These are phyloP conservation scores for Plenodomus biglobosus DNA, from an alignment of 2,329 filamentous ascomycete genomes.

Conservation along the genomic window DNA sequence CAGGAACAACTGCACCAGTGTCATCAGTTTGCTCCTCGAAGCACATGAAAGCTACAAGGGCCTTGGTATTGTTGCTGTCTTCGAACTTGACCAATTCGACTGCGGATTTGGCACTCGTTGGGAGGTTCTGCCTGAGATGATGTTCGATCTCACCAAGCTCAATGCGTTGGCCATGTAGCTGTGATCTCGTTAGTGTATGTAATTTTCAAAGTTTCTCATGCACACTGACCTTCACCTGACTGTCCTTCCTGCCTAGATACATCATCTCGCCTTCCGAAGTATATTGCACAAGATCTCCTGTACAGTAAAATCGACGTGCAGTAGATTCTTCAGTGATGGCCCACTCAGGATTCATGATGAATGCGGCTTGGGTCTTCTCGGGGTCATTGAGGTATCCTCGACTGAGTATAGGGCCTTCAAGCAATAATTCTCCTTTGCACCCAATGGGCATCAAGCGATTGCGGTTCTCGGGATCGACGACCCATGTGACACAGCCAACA, in stretches of 20 bases:
- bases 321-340: slow-evolving; percentile 17
- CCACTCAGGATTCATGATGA: slow-evolving; percentile 36
- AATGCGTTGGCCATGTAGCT: slow-evolving; percentile 50
- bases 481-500: slow-evolving; percentile 35
- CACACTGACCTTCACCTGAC: slow-evolving; percentile 36
- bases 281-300: slow-evolving; percentile 39
- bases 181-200: slow-evolving; percentile 32
- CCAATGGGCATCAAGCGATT: slow-evolving; percentile 39
- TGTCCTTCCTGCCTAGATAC: slow-evolving; percentile 41
- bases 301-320: slow-evolving; percentile 35
- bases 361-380: slow-evolving; percentile 33
- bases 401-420: slow-evolving; percentile 40
- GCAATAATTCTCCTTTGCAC: slow-evolving; percentile 37
- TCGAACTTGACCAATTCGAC: slow-evolving; percentile 46
- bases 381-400: slow-evolving; percentile 39
- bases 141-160: slow-evolving; percentile 52
- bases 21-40: slow-evolving; percentile 11
- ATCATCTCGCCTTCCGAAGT: slow-evolving; percentile 39
- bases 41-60: slow-evolving; percentile 35
- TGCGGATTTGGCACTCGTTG: slow-evolving; percentile 43
- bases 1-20: slow-evolving; percentile 27
- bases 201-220: not conserved
- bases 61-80: slow-evolving; percentile 28
- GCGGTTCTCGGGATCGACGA: slow-evolving; percentile 37
- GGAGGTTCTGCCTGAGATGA: slow-evolving; percentile 43